phyloP scores from a whole-genome alignment of 2,329 filamentous ascomycete species.

The Lachnellula occidentalis region DNA sequence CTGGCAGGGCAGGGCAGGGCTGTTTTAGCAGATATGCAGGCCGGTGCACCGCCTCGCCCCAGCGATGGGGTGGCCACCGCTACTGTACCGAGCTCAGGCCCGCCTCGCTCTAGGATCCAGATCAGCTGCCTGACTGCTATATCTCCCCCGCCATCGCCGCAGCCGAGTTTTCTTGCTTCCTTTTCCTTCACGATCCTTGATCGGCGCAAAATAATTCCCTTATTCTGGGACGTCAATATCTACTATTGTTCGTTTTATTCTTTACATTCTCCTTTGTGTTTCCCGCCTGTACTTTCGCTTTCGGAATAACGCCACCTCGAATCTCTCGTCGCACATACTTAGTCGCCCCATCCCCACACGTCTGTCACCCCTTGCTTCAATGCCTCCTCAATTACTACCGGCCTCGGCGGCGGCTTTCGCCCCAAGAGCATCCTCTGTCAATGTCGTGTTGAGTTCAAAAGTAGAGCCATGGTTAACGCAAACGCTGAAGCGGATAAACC shows the following conservation, averaged over 20 bases:
- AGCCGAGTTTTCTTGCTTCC: conserved; percentile 29
- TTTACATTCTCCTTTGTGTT: conserved; percentile 30
- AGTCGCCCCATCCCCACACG: conserved; percentile 3
- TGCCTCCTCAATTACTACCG: conserved; percentile 90
- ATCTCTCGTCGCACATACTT: conserved; percentile 14
- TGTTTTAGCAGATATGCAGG: conserved; percentile 8
- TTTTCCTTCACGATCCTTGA: conserved; percentile 52
- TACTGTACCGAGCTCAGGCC: not conserved
- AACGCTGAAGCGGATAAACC: conserved; percentile 93
- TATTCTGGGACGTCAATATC: conserved; percentile 45
- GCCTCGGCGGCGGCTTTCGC: conserved; percentile 96
- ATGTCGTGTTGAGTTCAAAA: conserved; percentile 87
- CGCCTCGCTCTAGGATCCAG: not conserved
- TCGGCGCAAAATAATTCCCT: conserved; percentile 56
- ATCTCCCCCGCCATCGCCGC: conserved; percentile 19
- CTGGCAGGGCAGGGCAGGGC: conserved; percentile 2
- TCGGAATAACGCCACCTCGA: conserved; percentile 11
- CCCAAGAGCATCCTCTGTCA: conserved; percentile 81
- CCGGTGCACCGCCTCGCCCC: conserved; percentile 9
- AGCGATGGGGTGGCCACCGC: not conserved
- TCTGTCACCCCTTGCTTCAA: conserved; percentile 34
- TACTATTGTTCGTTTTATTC: conserved; percentile 35
- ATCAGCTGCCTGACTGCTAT: conserved; percentile 14
- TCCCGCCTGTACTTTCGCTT: conserved; percentile 15
- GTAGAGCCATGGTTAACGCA: conserved; percentile 95